These are phyloP conservation scores for Diaporthe amygdali DNA, from an alignment of 2,329 filamentous ascomycete species.

Conservation along the genomic window DNA sequence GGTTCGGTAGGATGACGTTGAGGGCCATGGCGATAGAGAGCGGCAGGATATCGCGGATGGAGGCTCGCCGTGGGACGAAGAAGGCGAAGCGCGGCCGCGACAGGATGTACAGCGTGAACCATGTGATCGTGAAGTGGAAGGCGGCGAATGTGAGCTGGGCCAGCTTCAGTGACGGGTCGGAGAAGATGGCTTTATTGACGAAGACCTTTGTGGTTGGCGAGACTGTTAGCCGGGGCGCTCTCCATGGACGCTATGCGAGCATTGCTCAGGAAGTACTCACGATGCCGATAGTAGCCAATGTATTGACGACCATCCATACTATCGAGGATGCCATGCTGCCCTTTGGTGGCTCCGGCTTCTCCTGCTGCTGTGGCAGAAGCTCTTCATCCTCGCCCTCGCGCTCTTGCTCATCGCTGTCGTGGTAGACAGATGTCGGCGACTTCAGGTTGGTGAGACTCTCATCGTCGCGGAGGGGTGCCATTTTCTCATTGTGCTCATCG, in stretches of 20 bases:
- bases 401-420: conserved; percentile 43
- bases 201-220: conserved; percentile 56
- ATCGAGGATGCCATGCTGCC: conserved; percentile 44
- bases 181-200: conserved; percentile 74
- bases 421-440: conserved; percentile 23
- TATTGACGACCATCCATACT: conserved; percentile 66
- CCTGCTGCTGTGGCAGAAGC: conserved; percentile 41
- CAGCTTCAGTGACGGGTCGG: conserved; percentile 63
- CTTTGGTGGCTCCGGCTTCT: conserved; percentile 40
- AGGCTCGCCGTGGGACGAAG: conserved; percentile 62
- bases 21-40: conserved; percentile 71
- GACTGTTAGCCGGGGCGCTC: conserved; percentile 2
- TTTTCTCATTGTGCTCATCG: conserved; percentile 40
- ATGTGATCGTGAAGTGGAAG: conserved; percentile 73
- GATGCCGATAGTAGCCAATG: conserved; percentile 66
- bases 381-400: conserved; percentile 43
- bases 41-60: conserved; percentile 63
- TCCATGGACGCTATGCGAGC: not conserved
- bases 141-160: conserved; percentile 70
- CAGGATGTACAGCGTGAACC: conserved; percentile 64
- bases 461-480: conserved; percentile 38
- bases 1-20: conserved; percentile 72
- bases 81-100: conserved; percentile 63
- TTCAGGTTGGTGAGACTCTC: conserved; percentile 36
- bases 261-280: conserved; percentile 43